Base-by-base conservation (phyloP, 73 alveolate species). In the Effrenium voratum region DNA sequence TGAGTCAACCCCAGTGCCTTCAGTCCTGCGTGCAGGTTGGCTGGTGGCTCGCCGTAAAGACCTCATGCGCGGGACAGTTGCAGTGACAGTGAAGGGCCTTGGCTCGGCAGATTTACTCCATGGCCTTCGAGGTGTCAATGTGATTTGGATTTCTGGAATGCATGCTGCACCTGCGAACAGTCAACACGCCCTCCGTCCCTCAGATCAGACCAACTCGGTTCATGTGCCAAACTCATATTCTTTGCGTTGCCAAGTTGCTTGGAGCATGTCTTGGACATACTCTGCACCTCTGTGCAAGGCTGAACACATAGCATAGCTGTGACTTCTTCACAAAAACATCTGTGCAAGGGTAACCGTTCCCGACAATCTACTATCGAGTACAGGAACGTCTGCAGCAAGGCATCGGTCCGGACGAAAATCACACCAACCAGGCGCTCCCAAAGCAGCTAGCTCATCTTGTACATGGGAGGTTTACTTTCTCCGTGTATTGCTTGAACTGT, bases 251-350 rank as follows among this genome's bases (percentile, higher is more conserved):
- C 88, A 15, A 77, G 88, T 36, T n/a, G 46, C 88, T 77, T 77
- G 88, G 88, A 32, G 88, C 88, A 77, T 77, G 88, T 77, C 88
- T 77, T 77, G 26, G 88, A 77, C 88, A 77, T 77, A 63, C 88
- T 59, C 88, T 63, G 59, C 44, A 45, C 41, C 63, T 59, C 88
- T 57, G 38, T 26, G 46, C n/a, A n/a, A n/a, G n/a, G n/a, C n/a
- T n/a, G n/a, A n/a, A n/a, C n/a, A n/a, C 81, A 30, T 34, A 10
- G 47, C 44, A 4, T n/a, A 4, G 75, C 22, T 70, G 81, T 19
- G 34, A 4, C 3, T 32, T 19, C 13, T 32, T 28, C n/a, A 70
- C 47, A 2, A n/a, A 32, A 5, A 28, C 26, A 2, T 6, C 81
- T 30, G 24, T 2, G 44, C 24, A 32, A 70, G 28, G 83, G 22